Base-by-base conservation (phyloP, 148 eudicot species). In the Cornus kousa region DNA sequence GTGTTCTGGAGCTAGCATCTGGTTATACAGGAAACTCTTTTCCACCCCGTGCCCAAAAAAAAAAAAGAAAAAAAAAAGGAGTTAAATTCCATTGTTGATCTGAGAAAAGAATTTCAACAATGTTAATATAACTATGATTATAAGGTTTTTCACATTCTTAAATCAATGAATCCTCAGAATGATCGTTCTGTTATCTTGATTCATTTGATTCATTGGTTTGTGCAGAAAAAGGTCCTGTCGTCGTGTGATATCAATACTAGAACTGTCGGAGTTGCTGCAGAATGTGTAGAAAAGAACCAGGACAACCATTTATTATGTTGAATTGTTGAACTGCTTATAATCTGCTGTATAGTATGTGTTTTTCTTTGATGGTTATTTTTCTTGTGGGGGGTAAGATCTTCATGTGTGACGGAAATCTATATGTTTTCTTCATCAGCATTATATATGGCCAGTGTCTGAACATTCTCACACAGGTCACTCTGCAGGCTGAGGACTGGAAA, bases 191-290 rank as follows among this genome's bases (percentile, higher is more conserved):
- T 50, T 72, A 43, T 59, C 55, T 73, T 80, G 80, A 83, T 82
- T 80, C 62, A 77, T 66, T 53, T 80, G 80, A 83, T 82, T 80
- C 62, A 77, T 66, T 53, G 66, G 62, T 74, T 70, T 73, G 50
- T 85, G 92, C 90, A 89, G 92, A 87, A 68, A 74, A 72, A 87
- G 35, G 87, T 74, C 64, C 55, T 89, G 79, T 89, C 92, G 14
- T 85, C 90, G 7, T 77, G 82, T 60, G 90, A 87, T 73, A 71
- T 72, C 60, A 43, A 74, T 46, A 53, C 81, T 76, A 82, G 79
- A 69, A 74, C 79, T 69, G 81, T 83, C 80, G 78, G 76, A 13
- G 79, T 80, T 32, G 78, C 86, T 57, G 77, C 85, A 24, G 83
- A 75, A 53, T 67, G 66, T 68, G 76, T 72, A 68, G 39, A 62